These are phyloP conservation scores for Cladosporium cucumerinum DNA, from an alignment of 2,329 filamentous ascomycete genomes.

Conservation along the genomic window DNA sequence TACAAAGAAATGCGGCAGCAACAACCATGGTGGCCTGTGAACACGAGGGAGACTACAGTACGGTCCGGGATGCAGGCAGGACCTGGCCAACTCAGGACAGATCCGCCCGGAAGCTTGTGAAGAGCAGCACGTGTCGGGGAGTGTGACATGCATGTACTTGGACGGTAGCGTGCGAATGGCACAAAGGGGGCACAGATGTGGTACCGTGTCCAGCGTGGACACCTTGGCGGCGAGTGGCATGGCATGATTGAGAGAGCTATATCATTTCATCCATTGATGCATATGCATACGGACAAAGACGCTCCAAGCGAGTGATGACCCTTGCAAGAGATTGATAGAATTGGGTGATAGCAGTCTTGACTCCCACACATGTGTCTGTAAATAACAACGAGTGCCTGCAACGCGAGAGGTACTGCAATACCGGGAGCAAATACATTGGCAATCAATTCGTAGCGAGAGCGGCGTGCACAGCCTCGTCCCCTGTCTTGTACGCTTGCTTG, in stretches of 20 bases:
- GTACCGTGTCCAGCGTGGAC: background rate
- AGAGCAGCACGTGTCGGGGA: background rate
- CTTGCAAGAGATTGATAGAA: background rate
- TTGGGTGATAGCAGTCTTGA: background rate
- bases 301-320: background rate
- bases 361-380: background rate
- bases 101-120: background rate
- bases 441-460: slow-evolving; percentile 4
- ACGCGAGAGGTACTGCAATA: background rate
- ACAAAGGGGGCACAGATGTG: background rate
- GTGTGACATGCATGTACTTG: background rate
- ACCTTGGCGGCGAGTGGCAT: background rate
- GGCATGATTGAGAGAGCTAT: background rate
- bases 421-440: background rate
- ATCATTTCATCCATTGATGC: background rate
- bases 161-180: background rate
- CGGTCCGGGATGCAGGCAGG: background rate
- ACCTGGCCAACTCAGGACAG: background rate
- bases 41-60: background rate
- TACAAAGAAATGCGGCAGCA: background rate
- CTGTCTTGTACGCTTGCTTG: background rate
- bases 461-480: slow-evolving; percentile 3
- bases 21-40: background rate
- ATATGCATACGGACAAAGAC: background rate
- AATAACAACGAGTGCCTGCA: background rate